Conservation (phyloP, 2,329 filamentous ascomycete genomes). For the Colletotrichum chlorophyti region DNA sequence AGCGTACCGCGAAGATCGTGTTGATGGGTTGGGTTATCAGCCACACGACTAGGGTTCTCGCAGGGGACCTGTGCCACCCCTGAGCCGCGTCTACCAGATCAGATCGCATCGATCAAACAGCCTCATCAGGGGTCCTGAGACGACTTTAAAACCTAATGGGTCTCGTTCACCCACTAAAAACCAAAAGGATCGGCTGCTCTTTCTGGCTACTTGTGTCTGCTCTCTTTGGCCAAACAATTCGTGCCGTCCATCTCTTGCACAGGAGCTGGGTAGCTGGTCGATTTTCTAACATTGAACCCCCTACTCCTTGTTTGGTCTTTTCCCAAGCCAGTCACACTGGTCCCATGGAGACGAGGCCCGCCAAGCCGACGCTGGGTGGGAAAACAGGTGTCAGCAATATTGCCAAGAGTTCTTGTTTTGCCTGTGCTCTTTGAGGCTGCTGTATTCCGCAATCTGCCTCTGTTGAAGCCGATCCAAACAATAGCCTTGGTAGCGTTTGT, state of each 20-base stretch:
- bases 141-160: slow-evolving; percentile 23
- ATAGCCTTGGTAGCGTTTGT: neutral
- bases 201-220: neutral
- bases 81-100: neutral
- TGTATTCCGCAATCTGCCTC: neutral
- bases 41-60: neutral
- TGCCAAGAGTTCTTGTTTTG: slow-evolving; percentile 14
- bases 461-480: neutral
- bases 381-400: neutral
- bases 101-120: slow-evolving; percentile 28
- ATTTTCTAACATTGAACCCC: neutral
- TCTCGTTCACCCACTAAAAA: slow-evolving; percentile 11
- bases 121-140: slow-evolving; percentile 28
- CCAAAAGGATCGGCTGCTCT: too few species aligned
- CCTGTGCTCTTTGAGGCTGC: neutral
- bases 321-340: too few species aligned
- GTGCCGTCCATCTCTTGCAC: slow-evolving; percentile 18
- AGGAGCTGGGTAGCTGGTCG: neutral
- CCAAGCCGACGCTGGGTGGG: neutral
- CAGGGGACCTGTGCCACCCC: neutral
- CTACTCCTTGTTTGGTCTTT: neutral
- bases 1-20: neutral
- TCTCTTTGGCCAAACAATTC: neutral
- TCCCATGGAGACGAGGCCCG: slow-evolving; percentile 1
- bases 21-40: too few species aligned